phyloP scores from a whole-genome alignment of 2,329 filamentous ascomycete species.

The Fusarium siculi region DNA sequence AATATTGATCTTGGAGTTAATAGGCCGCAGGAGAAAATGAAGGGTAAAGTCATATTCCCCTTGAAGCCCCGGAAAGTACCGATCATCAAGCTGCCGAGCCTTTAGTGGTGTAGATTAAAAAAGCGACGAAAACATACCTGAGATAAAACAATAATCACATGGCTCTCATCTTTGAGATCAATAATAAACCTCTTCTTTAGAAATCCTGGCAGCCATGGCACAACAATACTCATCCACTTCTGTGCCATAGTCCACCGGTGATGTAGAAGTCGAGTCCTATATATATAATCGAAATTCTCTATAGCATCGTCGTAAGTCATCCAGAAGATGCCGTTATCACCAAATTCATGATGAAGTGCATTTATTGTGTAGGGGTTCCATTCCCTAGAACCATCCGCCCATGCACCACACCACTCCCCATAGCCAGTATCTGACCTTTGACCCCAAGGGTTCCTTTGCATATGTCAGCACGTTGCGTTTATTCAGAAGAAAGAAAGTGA shows the following conservation, averaged over 20 bases:
- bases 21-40: slow-evolving; percentile 52
- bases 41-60: slow-evolving; percentile 57
- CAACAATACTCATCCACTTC: slow-evolving; percentile 55
- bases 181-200: slow-evolving; percentile 57
- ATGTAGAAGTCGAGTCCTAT: slow-evolving; percentile 59
- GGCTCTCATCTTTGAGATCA: slow-evolving; percentile 53
- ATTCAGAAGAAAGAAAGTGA: neutral
- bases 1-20: slow-evolving; percentile 16
- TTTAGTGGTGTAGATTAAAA: slow-evolving; percentile 1
- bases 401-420: slow-evolving; percentile 76
- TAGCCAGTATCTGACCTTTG: slow-evolving; percentile 54
- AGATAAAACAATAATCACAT: slow-evolving; percentile 56
- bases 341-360: slow-evolving; percentile 72
- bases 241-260: slow-evolving; percentile 57
- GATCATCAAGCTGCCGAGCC: slow-evolving; percentile 52
- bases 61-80: slow-evolving; percentile 57
- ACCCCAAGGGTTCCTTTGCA: slow-evolving; percentile 76
- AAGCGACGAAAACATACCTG: slow-evolving; percentile 41
- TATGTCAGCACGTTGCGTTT: neutral
- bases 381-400: slow-evolving; percentile 78
- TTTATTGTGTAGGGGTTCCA: slow-evolving; percentile 80
- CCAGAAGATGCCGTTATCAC: slow-evolving; percentile 70
- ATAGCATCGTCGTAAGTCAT: slow-evolving; percentile 58
- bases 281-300: slow-evolving; percentile 55
- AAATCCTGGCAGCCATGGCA: slow-evolving; percentile 59